Evolutionary conservation across 106 monocot genomes (phyloP).

Genomic region (Dioscorea zingiberensis): DNA sequence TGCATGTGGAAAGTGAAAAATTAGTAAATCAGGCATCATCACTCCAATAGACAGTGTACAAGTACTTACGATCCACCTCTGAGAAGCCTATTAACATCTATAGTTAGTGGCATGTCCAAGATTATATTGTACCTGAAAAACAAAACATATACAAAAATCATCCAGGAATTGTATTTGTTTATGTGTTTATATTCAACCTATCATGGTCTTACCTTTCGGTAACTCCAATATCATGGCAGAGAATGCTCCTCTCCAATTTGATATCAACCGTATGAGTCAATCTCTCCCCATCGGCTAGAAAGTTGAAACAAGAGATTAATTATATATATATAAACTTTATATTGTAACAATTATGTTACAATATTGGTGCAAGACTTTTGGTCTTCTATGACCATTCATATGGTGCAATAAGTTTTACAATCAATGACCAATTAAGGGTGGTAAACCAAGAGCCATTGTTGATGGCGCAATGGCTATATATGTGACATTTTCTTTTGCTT

Average conservation of each 20-base stretch:
- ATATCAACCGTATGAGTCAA: slow-evolving; percentile 50
- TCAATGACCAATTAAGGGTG: too few species aligned
- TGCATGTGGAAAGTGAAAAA: too few species aligned
- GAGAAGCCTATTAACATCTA: slow-evolving; percentile 30
- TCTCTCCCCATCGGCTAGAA: slow-evolving; percentile 44
- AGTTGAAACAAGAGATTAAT: background rate
- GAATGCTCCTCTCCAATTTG: slow-evolving; percentile 28
- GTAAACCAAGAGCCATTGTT: too few species aligned
- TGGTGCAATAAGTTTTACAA: too few species aligned
- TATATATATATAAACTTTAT: background rate
- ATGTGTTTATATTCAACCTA: background rate
- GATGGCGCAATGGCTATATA: too few species aligned
- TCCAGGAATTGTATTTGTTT: background rate
- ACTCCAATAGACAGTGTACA: too few species aligned
- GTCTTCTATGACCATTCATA: too few species aligned
- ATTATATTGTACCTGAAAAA: slow-evolving; percentile 49
- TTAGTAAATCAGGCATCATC: too few species aligned
- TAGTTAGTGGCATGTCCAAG: slow-evolving; percentile 36
- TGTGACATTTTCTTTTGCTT: too few species aligned
- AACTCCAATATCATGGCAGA: slow-evolving; percentile 54
- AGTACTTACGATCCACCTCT: slow-evolving; percentile 37
- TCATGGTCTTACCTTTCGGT: slow-evolving; percentile 27
- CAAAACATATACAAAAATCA: background rate
- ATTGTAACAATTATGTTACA: too few species aligned
- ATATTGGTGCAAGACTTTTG: too few species aligned